phyloP scores from a whole-genome alignment of 345 rosid species.

The Euphorbia pulcherrima region DNA sequence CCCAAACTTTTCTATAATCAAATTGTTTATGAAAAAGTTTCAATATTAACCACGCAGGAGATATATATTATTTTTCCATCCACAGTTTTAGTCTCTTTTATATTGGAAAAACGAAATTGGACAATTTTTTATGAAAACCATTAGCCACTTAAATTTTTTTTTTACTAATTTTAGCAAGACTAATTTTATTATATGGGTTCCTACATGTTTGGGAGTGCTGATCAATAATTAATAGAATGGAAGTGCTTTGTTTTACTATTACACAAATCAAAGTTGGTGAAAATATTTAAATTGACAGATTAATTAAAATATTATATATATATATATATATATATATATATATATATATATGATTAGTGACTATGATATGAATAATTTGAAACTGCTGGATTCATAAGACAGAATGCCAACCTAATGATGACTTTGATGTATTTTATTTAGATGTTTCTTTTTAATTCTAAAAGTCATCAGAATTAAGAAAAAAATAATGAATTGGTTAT shows the following conservation, averaged over 20 bases:
- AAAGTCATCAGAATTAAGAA: conserved; percentile 6
- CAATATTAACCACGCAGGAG: too few relatives aligned
- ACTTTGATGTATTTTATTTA: conserved; percentile 14
- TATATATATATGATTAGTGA: neutral
- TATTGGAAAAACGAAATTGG: too few relatives aligned
- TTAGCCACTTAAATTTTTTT: conserved; percentile 8
- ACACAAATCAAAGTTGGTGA: neutral
- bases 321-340: neutral
- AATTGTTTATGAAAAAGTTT: too few relatives aligned
- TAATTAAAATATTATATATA: neutral
- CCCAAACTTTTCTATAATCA: too few relatives aligned
- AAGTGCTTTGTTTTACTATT: neutral
- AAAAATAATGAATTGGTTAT: neutral
- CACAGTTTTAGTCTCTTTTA: too few relatives aligned
- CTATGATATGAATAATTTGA: neutral
- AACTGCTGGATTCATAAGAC: neutral
- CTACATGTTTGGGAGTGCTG: conserved; percentile 36
- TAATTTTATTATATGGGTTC: conserved; percentile 27
- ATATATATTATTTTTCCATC: too few relatives aligned
- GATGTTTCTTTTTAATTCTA: conserved; percentile 15
- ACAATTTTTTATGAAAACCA: conserved; percentile 7
- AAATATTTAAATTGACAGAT: conserved; percentile 2
- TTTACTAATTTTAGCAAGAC: neutral
- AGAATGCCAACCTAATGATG: conserved; percentile 15
- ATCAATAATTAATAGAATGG: neutral